A percentile compares a stretch with the other conserved stretches of the same genome.
Evolutionary conservation across 2,329 filamentous ascomycete species (phyloP).

Genomic region (Colletotrichum coccodes): DNA sequence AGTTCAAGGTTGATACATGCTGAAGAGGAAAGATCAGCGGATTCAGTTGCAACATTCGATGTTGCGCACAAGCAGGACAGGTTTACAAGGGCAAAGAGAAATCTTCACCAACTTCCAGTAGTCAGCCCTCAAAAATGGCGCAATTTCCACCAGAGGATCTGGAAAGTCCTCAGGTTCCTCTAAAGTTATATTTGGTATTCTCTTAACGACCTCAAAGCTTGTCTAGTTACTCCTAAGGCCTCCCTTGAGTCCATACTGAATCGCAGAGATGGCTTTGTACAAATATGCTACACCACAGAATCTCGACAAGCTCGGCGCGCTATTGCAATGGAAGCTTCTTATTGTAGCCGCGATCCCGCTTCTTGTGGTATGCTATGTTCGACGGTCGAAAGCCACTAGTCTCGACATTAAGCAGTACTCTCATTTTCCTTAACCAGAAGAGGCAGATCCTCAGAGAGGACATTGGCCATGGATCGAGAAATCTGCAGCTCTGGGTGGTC

Average conservation of each 20-base stretch:
- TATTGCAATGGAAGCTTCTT: constrained; percentile 20
- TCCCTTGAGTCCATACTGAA: background rate
- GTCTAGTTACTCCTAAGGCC: background rate
- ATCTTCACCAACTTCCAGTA: background rate
- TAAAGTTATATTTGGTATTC: background rate
- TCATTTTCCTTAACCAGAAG: constrained; percentile 21
- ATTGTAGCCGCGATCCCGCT: constrained; percentile 8
- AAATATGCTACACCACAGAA: background rate
- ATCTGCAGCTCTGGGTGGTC: constrained; percentile 15
- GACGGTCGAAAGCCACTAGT: background rate
- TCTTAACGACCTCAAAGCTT: background rate
- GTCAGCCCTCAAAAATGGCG: constrained; percentile 20
- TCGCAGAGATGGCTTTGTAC: constrained; percentile 12
- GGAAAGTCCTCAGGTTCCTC: background rate
- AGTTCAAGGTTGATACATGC: background rate
- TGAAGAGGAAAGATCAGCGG: background rate
- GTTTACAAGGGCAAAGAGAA: background rate
- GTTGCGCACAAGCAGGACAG: background rate
- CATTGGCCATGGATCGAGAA: constrained; percentile 31
- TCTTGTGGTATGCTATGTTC: constrained; percentile 5
- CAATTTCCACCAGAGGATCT: background rate
- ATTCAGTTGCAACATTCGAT: constrained; percentile 1
- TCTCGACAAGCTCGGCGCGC: background rate
- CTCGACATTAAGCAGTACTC: constrained; percentile 21
- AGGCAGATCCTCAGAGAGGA: constrained; percentile 21